Evolutionary conservation across 2,329 filamentous ascomycete genomes (phyloP), one percentile per base, ranked within the genome.

Genomic region (Pseudocercospora fuligena): DNA sequence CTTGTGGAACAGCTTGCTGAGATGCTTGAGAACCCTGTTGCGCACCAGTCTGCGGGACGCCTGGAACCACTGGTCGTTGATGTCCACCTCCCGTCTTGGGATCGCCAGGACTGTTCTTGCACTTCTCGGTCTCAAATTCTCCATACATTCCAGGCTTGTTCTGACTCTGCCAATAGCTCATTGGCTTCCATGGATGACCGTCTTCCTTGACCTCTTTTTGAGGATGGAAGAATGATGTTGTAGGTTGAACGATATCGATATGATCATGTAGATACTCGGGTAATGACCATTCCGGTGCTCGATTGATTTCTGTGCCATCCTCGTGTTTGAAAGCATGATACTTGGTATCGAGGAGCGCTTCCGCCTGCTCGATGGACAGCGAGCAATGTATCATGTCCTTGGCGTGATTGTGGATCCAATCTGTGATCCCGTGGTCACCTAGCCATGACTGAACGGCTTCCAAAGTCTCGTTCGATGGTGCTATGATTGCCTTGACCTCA

Each of bases 211-310:
- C 31, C 5, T 66, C 46, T n/a, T 54, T 43, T 27, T 57, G 43
- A 7, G 61, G 61, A 56, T 61, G 81, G 74, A 86, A 84, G 78
- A 89, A 89, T 0, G 86, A 86, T 56, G 83, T 88, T 2, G 87
- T 89, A 2, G 87, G 87, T 73, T 88, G 86, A 25, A 89, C 84
- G 12, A 84, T 82, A 71, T 88, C 85, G 66, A 89, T 83, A 72
- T 87, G 85, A 47, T 82, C 79, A 71, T 88, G 86, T 3, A 89
- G 79, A 71, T 88, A 83, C 40, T 73, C 74, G 11, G 87, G 87
- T 5, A 89, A 81, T 51, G 86, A 88, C 86, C 86, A 89, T 47
- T 80, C 76, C 0, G 84, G 82, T 0, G 87, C 82, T 43, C 87
- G 83, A 21, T 85, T 80, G 9, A 88, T 73, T 14, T 80, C 73